Evolutionary conservation across 1,284 basidiomycete species (phyloP), one percentile per base, ranked within the genome.

Genomic region (Tilletia indica): DNA sequence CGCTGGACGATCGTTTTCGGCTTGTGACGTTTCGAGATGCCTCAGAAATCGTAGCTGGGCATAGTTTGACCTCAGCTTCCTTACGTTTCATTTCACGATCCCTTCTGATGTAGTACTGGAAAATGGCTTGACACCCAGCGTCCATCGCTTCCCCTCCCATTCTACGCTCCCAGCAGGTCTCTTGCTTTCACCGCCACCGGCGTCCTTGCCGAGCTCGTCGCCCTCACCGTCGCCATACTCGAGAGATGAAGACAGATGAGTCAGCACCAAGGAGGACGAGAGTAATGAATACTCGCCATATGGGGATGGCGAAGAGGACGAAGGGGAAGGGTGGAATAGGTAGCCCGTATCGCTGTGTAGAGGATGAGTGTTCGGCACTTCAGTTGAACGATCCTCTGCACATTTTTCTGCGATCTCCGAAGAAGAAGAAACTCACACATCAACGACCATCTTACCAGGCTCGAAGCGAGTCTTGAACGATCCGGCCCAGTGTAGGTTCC

Each of bases 281-380:
- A 64, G 61, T 19, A 64, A 42, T 11, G 61, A 64, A 36, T 64
- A 38, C 14, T 34, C 19, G 36, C 61, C 61, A n/a, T 64, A 64
- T 16, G 49, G 6, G 4, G 49, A 19, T 16, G 49, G 4, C 6
- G 31, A 21, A 12, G 45, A 31, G 34, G 58, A 58, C n/a, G 69
- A 70, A 21, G 71, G 71, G 9, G 71, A 72, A 34, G 71, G 71
- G 39, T 72, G 71, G 58, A 70, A 72, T 14, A 72, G 61, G 58
- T 72, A 72, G 11, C 71, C 71, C 3, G 71, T 51, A 25, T 58
- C 58, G 14, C 68, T 70, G 68, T 38, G 31, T 5, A 21, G 4
- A 48, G n/a, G 38, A 21, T 19, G 31, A 5, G 21, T 4, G 39
- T 64, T 36, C 16, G 34, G 19, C 16, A 39, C 31, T 16, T 12